phyloP scores from a whole-genome alignment of 2,329 filamentous ascomycete genomes.

The Aspergillus sp. region DNA sequence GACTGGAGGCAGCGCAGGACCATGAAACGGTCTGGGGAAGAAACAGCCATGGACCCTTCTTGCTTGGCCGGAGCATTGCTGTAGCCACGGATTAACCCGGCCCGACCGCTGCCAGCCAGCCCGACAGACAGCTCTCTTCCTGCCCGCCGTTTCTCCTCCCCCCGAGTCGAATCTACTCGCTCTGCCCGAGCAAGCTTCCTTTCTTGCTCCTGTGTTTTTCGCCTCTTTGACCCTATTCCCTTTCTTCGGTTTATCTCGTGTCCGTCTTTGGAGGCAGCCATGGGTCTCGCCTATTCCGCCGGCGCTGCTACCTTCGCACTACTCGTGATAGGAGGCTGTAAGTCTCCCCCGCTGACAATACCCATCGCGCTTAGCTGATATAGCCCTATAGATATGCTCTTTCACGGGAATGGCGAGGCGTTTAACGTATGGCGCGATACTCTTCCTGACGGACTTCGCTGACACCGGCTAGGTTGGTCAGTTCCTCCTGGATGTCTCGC shows the following conservation, averaged over 20 bases:
- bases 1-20: slow-evolving; percentile 7
- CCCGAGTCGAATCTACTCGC: too few relatives aligned
- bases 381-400: slow-evolving; percentile 74
- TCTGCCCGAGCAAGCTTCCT: too few relatives aligned
- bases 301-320: slow-evolving; percentile 60
- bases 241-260: slow-evolving; percentile 9
- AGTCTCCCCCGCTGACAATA: slow-evolving; percentile 25
- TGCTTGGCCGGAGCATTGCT: too few relatives aligned
- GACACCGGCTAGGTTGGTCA: slow-evolving; percentile 59
- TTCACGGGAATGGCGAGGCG: slow-evolving; percentile 87
- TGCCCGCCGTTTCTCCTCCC: too few relatives aligned
- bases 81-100: slow-evolving; percentile 27
- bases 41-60: neutral
- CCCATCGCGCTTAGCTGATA: slow-evolving; percentile 10
- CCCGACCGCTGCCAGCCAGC: slow-evolving; percentile 12
- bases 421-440: slow-evolving; percentile 65
- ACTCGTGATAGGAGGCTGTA: slow-evolving; percentile 69
- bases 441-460: slow-evolving; percentile 11
- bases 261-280: slow-evolving; percentile 32
- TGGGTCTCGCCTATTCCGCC: slow-evolving; percentile 65
- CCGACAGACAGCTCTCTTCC: slow-evolving; percentile 4
- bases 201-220: too few relatives aligned
- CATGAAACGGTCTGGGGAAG: slow-evolving; percentile 22
- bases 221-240: neutral
- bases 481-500: slow-evolving; percentile 89